These are phyloP conservation scores for Parascedosporium putredinis DNA, from an alignment of 2,329 filamentous ascomycete species.

Conservation along the genomic window DNA sequence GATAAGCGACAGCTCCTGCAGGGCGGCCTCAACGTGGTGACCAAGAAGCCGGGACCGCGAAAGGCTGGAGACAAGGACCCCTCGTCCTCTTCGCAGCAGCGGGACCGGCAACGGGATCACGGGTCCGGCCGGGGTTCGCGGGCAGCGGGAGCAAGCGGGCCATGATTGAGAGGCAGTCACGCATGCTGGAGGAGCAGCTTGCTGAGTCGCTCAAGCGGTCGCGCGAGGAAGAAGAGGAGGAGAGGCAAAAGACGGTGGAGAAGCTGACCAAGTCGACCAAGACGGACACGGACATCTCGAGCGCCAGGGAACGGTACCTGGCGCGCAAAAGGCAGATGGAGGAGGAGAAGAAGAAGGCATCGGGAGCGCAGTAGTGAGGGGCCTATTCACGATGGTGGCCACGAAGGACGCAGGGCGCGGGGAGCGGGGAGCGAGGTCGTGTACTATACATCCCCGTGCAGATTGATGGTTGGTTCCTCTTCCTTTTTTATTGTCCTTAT, in stretches of 20 bases:
- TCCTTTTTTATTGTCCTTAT: too few species aligned
- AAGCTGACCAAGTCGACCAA: conserved; percentile 65
- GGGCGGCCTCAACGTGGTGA: conserved; percentile 63
- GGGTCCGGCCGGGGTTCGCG: conserved; percentile 27
- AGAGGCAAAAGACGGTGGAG: conserved; percentile 51
- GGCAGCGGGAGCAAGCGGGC: conserved; percentile 48
- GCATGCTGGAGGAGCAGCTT: conserved; percentile 70
- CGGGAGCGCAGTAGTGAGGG: neutral
- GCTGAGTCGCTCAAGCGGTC: conserved; percentile 62
- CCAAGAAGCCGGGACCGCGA: conserved; percentile 34
- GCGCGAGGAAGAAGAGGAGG: conserved; percentile 56
- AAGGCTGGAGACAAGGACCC: conserved; percentile 4
- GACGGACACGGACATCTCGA: conserved; percentile 64
- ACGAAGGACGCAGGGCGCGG: too few species aligned
- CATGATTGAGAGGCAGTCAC: conserved; percentile 64
- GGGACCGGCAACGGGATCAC: neutral
- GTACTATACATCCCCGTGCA: neutral
- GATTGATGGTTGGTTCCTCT: too few species aligned
- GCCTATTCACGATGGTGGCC: neutral
- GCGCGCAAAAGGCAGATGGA: conserved; percentile 66
- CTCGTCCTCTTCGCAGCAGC: conserved; percentile 5
- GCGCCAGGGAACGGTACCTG: conserved; percentile 70
- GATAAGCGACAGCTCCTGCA: conserved; percentile 73
- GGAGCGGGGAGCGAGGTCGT: too few species aligned
- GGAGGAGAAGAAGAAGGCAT: conserved; percentile 48